Base-by-base conservation (phyloP, 306 rosid genomes). In the Prosopis cineraria region DNA sequence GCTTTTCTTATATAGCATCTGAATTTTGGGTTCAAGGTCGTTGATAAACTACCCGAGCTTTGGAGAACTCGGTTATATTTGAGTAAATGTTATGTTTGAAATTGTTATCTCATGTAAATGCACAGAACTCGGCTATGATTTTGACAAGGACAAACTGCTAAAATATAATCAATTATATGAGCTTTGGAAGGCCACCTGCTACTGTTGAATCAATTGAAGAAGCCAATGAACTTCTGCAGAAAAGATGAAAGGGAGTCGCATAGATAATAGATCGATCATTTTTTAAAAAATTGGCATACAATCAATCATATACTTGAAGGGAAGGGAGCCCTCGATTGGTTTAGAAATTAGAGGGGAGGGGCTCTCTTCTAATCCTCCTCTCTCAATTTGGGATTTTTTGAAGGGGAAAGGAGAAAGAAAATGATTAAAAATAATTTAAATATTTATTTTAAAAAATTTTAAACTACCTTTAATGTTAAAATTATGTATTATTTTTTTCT, bases 141-240 rank as follows among this genome's bases (percentile, higher is more conserved):
- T 94, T 58, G 87, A 94, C 82, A 83, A 86, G 85, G 80, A 74
- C 5, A 88, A 87, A 29, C 73, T 95, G 76, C 79, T 87, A 84
- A 88, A 87, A 67, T 95, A 93, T 79, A 90, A 95, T 77, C 98
- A n/a, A n/a, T n/a, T n/a, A 85, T 71, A 88, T 91, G 98, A 87
- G 86, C 79, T 92, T 93, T 66, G 98, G 97, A 65, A 97, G 97
- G 73, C 94, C 98, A 5, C 93, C 98, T 43, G 81, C 91, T 13
- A 85, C 88, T 0, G 96, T 88, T 27, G 81, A 91, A 56, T 88
- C 98, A 14, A 72, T 79, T 5, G 93, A 92, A 80, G 98, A 95
- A 59, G 99, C 88, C 44, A 88, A 88, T 47, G 85, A 86, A 67
- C 88, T 93, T 48, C 79, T 85, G 34, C 73, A 36, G 58, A 53